A percentile compares a stretch with the other conserved stretches of the same genome.
Evolutionary conservation across 768 basidiomycete species (phyloP).

Genomic region (Amanita pallidorosea): DNA sequence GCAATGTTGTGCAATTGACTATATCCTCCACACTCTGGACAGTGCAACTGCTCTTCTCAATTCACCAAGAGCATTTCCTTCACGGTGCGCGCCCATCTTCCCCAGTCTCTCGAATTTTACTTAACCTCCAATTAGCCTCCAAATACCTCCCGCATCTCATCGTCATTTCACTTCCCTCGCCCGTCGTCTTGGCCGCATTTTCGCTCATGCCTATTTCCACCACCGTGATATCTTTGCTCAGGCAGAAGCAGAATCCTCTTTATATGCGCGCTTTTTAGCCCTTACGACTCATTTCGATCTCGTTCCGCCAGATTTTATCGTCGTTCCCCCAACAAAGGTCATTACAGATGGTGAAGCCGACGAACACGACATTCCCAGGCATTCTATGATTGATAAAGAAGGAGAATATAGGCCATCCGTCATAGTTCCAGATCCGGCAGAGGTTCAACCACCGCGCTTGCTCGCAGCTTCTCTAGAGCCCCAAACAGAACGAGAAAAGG

Average conservation of each 20-base stretch:
- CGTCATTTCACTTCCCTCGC: slow-evolving; percentile 88
- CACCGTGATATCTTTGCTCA: slow-evolving; percentile 88
- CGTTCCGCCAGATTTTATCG: slow-evolving; percentile 74
- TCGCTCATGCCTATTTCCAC: slow-evolving; percentile 94
- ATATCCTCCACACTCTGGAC: slow-evolving; percentile 87
- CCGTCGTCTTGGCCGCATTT: slow-evolving; percentile 86
- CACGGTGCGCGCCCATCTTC: slow-evolving; percentile 40
- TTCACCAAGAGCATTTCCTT: slow-evolving; percentile 86
- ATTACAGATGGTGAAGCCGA: slow-evolving; percentile 5
- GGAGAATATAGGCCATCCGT: not conserved
- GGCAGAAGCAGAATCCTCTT: slow-evolving; percentile 80
- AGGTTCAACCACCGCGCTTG: slow-evolving; percentile 27
- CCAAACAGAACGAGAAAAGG: slow-evolving; percentile 3
- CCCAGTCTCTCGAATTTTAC: slow-evolving; percentile 1
- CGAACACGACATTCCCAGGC: slow-evolving; percentile 11
- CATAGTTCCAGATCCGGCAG: slow-evolving; percentile 4
- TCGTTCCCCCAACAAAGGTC: slow-evolving; percentile 43
- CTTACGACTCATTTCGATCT: slow-evolving; percentile 73
- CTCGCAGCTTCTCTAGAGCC: slow-evolving; percentile 30
- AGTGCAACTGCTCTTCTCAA: slow-evolving; percentile 88
- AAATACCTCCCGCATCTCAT: slow-evolving; percentile 69
- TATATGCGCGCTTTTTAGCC: slow-evolving; percentile 84
- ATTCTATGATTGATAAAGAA: slow-evolving; percentile 7
- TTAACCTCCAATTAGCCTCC: slow-evolving; percentile 41
- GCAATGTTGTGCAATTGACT: slow-evolving; percentile 98